Evolutionary conservation across 495 filamentous ascomycete genomes (phyloP).

Genomic region (Penicillium lagena): DNA sequence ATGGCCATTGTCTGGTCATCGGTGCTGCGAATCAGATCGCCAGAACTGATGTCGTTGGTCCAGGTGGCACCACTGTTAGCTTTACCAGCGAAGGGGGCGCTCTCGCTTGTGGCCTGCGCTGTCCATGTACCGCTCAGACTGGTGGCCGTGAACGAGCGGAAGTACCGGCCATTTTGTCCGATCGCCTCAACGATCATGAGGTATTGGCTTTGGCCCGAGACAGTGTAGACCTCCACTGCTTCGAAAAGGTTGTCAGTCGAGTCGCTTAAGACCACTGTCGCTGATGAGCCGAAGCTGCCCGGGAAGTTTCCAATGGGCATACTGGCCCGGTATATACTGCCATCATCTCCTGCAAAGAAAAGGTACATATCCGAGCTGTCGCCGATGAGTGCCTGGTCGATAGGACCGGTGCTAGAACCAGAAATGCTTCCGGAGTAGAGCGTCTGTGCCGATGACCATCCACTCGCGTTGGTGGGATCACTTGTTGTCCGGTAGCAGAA

Average conservation of each 20-base stretch:
- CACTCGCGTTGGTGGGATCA: slow-evolving; percentile 49
- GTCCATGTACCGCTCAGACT: slow-evolving; percentile 50
- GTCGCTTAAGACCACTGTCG: slow-evolving; percentile 44
- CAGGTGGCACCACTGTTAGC: slow-evolving; percentile 55
- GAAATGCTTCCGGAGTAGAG: slow-evolving; percentile 52
- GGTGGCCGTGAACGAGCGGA: slow-evolving; percentile 56
- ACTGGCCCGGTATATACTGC: slow-evolving; percentile 53
- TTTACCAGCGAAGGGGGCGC: slow-evolving; percentile 52
- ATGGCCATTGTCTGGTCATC: slow-evolving; percentile 52
- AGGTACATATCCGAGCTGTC: slow-evolving; percentile 54
- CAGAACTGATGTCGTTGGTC: slow-evolving; percentile 60
- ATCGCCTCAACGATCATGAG: slow-evolving; percentile 62
- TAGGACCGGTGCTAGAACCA: slow-evolving; percentile 39
- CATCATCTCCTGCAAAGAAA: slow-evolving; percentile 62
- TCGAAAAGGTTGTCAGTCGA: slow-evolving; percentile 52
- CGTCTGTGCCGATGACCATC: slow-evolving; percentile 46
- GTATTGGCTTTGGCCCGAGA: slow-evolving; percentile 43
- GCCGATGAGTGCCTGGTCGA: slow-evolving; percentile 57
- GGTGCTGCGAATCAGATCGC: slow-evolving; percentile 48
- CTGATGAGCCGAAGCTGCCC: slow-evolving; percentile 45
- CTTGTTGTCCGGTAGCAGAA: slow-evolving; percentile 54
- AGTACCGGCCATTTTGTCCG: slow-evolving; percentile 50
- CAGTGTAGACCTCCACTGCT: slow-evolving; percentile 57
- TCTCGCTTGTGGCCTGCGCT: slow-evolving; percentile 43
- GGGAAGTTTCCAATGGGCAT: slow-evolving; percentile 57